Evolutionary conservation across 164 flowering plant genomes (phyloP).

Genomic region (Vitis cinerea): DNA sequence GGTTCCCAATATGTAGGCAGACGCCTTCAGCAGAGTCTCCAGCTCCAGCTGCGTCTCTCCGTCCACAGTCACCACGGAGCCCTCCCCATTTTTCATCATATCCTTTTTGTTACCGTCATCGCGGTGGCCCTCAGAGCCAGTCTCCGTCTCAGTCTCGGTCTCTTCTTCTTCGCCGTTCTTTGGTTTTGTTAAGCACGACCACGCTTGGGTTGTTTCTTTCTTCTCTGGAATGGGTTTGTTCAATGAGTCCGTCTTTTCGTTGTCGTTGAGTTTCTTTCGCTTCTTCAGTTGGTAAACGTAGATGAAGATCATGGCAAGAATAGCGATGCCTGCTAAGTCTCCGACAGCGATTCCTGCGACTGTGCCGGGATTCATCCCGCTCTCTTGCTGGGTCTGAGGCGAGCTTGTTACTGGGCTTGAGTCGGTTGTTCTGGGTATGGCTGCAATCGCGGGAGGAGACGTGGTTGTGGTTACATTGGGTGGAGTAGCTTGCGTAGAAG

Average conservation of each 20-base stretch:
- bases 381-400: slow-evolving; percentile 8
- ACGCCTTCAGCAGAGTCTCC: slow-evolving; percentile 55
- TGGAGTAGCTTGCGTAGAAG: slow-evolving; percentile 50
- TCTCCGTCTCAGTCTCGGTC: slow-evolving; percentile 2
- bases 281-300: slow-evolving; percentile 49
- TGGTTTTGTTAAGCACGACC: slow-evolving; percentile 37
- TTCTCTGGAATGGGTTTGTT: not conserved
- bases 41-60: slow-evolving; percentile 56
- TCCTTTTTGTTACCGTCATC: slow-evolving; percentile 6
- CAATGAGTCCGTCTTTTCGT: not conserved
- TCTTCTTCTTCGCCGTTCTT: slow-evolving; percentile 38
- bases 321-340: slow-evolving; percentile 54
- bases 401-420: slow-evolving; percentile 23
- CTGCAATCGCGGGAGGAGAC: slow-evolving; percentile 66
- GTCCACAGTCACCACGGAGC: slow-evolving; percentile 48
- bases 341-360: slow-evolving; percentile 58
- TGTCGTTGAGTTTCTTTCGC: slow-evolving; percentile 12
- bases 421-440: slow-evolving; percentile 45
- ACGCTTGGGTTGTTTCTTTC: slow-evolving; percentile 12
- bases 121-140: slow-evolving; percentile 36
- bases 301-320: slow-evolving; percentile 45
- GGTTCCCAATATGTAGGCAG: slow-evolving; percentile 59
- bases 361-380: slow-evolving; percentile 47
- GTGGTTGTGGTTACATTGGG: slow-evolving; percentile 40
- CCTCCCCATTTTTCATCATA: slow-evolving; percentile 12